Base-by-base conservation (phyloP, 345 rosid species). In the Populus pruinosa region DNA sequence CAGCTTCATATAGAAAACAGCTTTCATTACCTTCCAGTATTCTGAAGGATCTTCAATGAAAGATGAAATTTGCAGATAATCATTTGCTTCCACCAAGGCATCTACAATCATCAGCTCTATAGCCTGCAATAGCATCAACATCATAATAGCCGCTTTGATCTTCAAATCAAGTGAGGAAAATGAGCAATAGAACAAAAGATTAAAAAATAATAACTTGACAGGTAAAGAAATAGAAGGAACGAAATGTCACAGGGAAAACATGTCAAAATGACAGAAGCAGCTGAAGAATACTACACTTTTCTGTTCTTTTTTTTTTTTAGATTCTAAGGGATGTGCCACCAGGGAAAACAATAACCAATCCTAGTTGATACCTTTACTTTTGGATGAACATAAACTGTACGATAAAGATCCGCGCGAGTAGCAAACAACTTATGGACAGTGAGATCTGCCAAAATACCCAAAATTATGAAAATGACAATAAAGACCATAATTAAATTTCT, bases 341-440 rank as follows among this genome's bases (percentile, higher is more conserved):
- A n/a, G 41, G 39, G 61, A 20, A n/a, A 66, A 64, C 23, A 67
- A 75, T 36, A 78, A 67, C 27, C 55, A 35, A 1, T 35, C 44
- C 69, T 63, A 21, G 53, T 29, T 21, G 65, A 20, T 84, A 95
- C 99, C 98, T 91, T 95, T 74, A 93, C 99, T 91, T 95, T 95
- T 74, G 98, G 87, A 87, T 95, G 98, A 13, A 90, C 90, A 77
- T 95, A 95, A 72, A 95, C 97, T n/a, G 94, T 93, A 78, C 96
- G 91, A 82, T 91, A 87, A 47, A 93, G 93, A 85, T 95, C 99
- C 82, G 99, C 98, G 67, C 98, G 94, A 63, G 99, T 89, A 38
- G 89, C 83, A 78, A 93, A 95, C 86, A 95, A 73, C 89, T 95
- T 93, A 85, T 90, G 90, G 85, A 93, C 80, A 62, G 83, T 85